phyloP scores from a whole-genome alignment of 2,329 filamentous ascomycete genomes.

The Chaetomiaceae sp. region DNA sequence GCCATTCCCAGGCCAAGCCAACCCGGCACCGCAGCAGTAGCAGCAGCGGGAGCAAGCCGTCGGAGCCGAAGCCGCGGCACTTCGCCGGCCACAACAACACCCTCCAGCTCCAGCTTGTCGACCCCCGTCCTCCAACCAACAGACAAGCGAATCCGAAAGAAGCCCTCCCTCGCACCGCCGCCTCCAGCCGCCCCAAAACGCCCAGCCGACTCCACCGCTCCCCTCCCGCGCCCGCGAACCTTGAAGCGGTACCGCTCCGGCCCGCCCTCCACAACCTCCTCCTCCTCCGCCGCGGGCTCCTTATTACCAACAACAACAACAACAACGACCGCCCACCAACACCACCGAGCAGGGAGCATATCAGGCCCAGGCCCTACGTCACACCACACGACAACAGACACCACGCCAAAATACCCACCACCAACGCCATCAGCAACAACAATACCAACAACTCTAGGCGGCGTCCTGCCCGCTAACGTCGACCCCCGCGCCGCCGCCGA shows the following conservation, averaged over 20 bases:
- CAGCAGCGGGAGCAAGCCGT: no score
- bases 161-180: no score
- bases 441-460: conserved; percentile 5
- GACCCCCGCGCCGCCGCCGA: conserved; percentile 20
- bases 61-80: neutral
- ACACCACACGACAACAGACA: no score
- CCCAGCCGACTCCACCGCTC: neutral
- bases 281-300: no score
- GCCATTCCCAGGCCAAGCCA: neutral
- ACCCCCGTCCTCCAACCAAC: neutral
- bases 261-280: neutral
- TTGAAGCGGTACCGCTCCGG: conserved; percentile 5
- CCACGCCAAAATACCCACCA: no score
- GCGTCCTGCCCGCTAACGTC: conserved; percentile 15
- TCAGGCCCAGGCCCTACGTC: no score
- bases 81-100: neutral
- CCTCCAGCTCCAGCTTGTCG: neutral
- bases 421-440: neutral
- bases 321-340: no score
- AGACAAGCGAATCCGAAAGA: neutral
- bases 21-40: no score
- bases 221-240: neutral
- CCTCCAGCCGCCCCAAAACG: neutral
- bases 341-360: neutral
- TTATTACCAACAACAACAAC: no score